Evolutionary conservation across 2,329 filamentous ascomycete species (phyloP), one percentile per base, ranked within the genome.

Genomic region (Xylaria arbuscula): DNA sequence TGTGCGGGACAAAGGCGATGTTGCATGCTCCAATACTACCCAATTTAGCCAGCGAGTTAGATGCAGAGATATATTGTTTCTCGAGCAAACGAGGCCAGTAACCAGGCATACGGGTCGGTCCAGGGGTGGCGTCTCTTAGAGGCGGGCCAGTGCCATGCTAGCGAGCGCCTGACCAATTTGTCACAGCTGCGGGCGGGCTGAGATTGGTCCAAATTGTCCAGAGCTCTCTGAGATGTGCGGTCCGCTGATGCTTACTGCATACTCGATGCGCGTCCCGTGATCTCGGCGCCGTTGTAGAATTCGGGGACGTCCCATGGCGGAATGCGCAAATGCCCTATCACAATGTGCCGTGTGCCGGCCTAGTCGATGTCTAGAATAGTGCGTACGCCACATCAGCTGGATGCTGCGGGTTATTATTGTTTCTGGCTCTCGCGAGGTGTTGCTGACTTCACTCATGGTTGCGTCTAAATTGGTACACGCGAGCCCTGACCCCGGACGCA

Each of bases 191-290:
- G 4, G 47, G 42, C 10, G 47, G 51, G 38, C 56, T 42, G 57
- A 63, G 57, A 68, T 65, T 66, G 68, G 68, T 50, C 53, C 62
- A 48, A 58, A 51, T 42, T 53, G 34, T 38, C 28, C 45, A 63
- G 34, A 69, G 56, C 34, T 48, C 32, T 24, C 45, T 22, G 17
- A 47, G 11, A 34, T 32, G 55, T 24, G 24, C 59, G 54, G 55
- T 60, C 68, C 68, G 53, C 57, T 56, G 60, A 62, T 64, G 68
- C 66, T 68, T 58, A 70, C 70, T 67, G 63, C 67, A 71, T 71
- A 58, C 40, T 28, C 22, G 51, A 45, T 67, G 64, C 58, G 53
- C 47, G 55, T 71, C 64, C 67, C 67, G 70, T 71, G 70, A 71
- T 51, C 56, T 59, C 64, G 59, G 59, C 60, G 67, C 66, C 69